Percentiles rank a stretch among this genome's conserved stretches.
These are phyloP conservation scores for Pseudonitzschia multistriata DNA, from an alignment of 108 stramenopile species.

Conservation along the genomic window DNA sequence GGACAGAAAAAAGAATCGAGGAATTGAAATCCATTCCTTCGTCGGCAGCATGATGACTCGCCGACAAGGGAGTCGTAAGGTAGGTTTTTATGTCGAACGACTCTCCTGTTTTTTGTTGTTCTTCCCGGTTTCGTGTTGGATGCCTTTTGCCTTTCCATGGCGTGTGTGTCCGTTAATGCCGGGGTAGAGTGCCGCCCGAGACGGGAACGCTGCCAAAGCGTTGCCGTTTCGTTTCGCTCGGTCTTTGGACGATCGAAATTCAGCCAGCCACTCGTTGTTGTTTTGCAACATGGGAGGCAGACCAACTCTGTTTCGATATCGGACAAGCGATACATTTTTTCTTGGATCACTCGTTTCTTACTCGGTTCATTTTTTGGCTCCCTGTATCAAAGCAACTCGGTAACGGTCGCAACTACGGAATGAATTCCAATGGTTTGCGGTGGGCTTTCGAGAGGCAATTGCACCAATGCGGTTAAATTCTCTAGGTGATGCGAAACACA, in stretches of 20 bases:
- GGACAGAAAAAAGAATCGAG: neutral
- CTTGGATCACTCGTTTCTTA: neutral
- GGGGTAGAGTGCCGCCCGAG: neutral
- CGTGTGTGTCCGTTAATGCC: constrained; percentile 1
- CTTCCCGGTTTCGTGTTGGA: constrained; percentile 9
- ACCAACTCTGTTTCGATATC: neutral
- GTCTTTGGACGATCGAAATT: constrained; percentile 2
- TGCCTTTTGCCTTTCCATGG: neutral
- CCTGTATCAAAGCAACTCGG: too few relatives aligned
- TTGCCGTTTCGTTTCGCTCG: neutral
- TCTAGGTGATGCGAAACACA: too few relatives aligned
- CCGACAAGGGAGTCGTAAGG: neutral
- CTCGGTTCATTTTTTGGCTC: neutral
- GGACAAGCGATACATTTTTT: neutral
- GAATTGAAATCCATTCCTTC: neutral
- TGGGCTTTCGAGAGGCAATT: too few relatives aligned
- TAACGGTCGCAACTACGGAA: too few relatives aligned
- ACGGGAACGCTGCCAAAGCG: constrained; percentile 6
- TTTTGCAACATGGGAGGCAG: too few relatives aligned
- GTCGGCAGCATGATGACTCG: neutral
- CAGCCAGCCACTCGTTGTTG: neutral
- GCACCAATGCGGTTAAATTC: too few relatives aligned
- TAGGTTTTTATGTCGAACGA: neutral
- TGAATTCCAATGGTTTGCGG: too few relatives aligned
- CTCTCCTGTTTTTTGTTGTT: neutral